These are phyloP conservation scores for Mucor indicus DNA, from an alignment of 371 early-diverging fungal species.

Conservation along the genomic window DNA sequence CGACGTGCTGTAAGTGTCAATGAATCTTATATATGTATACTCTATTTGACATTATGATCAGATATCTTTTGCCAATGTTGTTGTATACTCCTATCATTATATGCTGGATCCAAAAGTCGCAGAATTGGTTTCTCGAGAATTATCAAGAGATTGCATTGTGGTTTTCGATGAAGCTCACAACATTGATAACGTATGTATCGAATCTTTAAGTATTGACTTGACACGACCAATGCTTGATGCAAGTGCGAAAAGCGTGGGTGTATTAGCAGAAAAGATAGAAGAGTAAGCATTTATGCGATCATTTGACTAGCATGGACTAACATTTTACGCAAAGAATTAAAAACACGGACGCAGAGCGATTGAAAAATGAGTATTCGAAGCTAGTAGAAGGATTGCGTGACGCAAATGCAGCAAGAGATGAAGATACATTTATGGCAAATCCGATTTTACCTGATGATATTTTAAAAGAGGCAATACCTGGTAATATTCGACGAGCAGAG, in stretches of 20 bases:
- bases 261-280: constrained; percentile 71
- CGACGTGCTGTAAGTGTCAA: constrained; percentile 69
- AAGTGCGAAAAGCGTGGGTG: constrained; percentile 75
- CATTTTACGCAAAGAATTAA: constrained; percentile 64
- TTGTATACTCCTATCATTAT: constrained; percentile 99
- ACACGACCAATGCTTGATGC: constrained; percentile 89
- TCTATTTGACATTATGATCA: constrained; percentile 8
- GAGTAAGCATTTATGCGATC: constrained; percentile 48
- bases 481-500: constrained; percentile 96
- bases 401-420: constrained; percentile 69
- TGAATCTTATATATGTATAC: not conserved
- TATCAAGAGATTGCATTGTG: constrained; percentile 94
- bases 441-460: constrained; percentile 93
- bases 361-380: constrained; percentile 84
- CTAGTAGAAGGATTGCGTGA: constrained; percentile 89
- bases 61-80: constrained; percentile 92
- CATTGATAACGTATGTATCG: constrained; percentile 99
- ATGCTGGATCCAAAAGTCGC: constrained; percentile 99
- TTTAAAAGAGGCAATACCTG: constrained; percentile 94
- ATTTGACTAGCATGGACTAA: too few species aligned
- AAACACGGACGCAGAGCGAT: constrained; percentile 79
- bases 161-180: constrained; percentile 99
- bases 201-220: constrained; percentile 94
- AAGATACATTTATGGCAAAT: constrained; percentile 75
- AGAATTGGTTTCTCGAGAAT: constrained; percentile 91